Conservation (phyloP, 176 grass and related monocot genomes). For the Oryza coarctata region DNA sequence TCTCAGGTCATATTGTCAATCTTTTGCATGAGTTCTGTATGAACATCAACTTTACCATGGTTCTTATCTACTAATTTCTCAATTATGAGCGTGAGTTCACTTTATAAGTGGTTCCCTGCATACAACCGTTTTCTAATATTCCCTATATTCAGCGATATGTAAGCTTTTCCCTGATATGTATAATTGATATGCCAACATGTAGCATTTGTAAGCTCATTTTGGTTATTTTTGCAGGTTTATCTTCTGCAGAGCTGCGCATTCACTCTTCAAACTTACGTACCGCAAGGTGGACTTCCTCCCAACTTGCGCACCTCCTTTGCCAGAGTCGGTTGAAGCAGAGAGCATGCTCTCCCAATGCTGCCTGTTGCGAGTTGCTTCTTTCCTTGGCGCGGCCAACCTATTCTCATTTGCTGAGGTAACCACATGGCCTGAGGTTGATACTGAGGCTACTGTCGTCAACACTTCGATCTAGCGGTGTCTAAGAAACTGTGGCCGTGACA, state of each 20-base stretch:
- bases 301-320: conserved; percentile 62
- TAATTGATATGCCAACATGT: background rate
- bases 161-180: background rate
- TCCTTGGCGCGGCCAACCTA: conserved; percentile 47
- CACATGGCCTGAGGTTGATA: conserved; percentile 38
- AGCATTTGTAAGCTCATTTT: conserved; percentile 21
- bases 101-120: background rate
- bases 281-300: conserved; percentile 54
- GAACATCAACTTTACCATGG: background rate
- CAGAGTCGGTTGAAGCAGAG: conserved; percentile 55
- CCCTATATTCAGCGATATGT: background rate
- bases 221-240: conserved; percentile 73
- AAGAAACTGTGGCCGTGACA: background rate
- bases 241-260: conserved; percentile 65
- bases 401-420: conserved; percentile 58
- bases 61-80: background rate
- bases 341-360: conserved; percentile 60
- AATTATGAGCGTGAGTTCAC: background rate
- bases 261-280: conserved; percentile 51
- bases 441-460: background rate
- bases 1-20: conserved; percentile 58
- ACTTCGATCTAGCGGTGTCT: background rate
- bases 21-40: background rate
- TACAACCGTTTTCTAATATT: background rate
- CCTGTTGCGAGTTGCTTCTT: conserved; percentile 56